Conservation (phyloP, 495 filamentous ascomycete species). For the Aspergillus wentii region DNA sequence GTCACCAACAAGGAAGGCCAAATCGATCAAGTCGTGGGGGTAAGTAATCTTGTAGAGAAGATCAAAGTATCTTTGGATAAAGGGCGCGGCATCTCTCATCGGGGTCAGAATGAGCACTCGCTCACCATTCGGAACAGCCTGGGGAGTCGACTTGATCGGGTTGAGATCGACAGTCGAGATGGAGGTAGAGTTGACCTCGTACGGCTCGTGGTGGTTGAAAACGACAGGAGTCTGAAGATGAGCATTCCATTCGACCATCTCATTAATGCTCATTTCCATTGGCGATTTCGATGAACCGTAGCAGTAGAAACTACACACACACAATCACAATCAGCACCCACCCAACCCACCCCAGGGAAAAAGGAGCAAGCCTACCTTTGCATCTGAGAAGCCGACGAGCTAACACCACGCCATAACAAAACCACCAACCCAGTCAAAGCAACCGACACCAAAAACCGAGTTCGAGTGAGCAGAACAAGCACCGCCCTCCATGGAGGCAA, state of each 20-base stretch:
- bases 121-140: constrained; percentile 74
- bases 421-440: constrained; percentile 68
- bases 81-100: constrained; percentile 78
- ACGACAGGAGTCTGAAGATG: constrained; percentile 88
- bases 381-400: constrained; percentile 78
- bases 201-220: constrained; percentile 89
- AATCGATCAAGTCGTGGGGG: constrained; percentile 91
- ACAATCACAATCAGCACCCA: constrained; percentile 13
- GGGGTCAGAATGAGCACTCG: constrained; percentile 94
- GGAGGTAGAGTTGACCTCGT: constrained; percentile 74
- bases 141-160: constrained; percentile 71
- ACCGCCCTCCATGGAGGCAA: constrained; percentile 81
- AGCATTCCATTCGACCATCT: constrained; percentile 81
- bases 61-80: constrained; percentile 87
- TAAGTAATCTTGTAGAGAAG: constrained; percentile 86
- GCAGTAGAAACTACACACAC: constrained; percentile 77
- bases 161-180: constrained; percentile 82
- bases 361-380: constrained; percentile 62
- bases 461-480: constrained; percentile 68
- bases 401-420: constrained; percentile 86
- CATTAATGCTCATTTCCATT: constrained; percentile 88
- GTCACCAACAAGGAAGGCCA: constrained; percentile 92
- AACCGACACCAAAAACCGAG: constrained; percentile 72
- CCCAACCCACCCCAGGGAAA: neutral
- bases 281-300: constrained; percentile 90